Evolutionary conservation across 164 flowering plant genomes (phyloP), one percentile per base, ranked within the genome.

Genomic region (Stephania japonica): DNA sequence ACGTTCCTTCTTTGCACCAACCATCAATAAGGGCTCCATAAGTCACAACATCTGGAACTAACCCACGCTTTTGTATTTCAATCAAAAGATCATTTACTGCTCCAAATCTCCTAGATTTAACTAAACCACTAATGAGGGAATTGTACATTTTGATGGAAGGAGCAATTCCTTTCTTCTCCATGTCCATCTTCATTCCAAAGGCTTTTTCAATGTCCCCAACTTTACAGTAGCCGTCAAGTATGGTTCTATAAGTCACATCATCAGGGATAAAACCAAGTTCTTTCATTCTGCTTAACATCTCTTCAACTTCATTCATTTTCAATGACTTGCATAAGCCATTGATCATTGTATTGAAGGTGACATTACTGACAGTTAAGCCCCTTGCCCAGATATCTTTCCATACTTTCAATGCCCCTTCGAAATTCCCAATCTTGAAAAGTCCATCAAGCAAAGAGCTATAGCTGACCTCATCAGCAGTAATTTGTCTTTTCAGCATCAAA

Each of bases 11-110:
- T 75, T 84, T 81, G 74, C 93, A 86, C 91, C 91, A 93, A 72
- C 98, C 96, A 83, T 77, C 43, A 77, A 93, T 88, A 61, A 91
- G 89, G 75, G 88, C 79, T 38, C 96, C 98, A 79, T 86, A 91
- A 26, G 97, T 90, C 16, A 90, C 80, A 66, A 87, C 65, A 75
- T 82, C 87, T 25, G 91, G 88, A 25, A 49, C 75, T 76, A 93
- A 43, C 47, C 86, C 87, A 77, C 71, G 84, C 18, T 42, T 70
- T 59, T 80, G 68, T 87, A 91, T 84, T 78, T 91, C 98, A 67
- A 68, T 69, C 61, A 91, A 82, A 77, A 90, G 76, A 83, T 82
- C 81, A 8, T 69, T 44, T 68, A 89, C 81, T 75, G 74, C 61
- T 69, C 77, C 72, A 24, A 74, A 67, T 67, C 83, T 85, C 66